These are phyloP conservation scores for Sesbania bispinosa DNA, from an alignment of 306 rosid species.

Conservation along the genomic window DNA sequence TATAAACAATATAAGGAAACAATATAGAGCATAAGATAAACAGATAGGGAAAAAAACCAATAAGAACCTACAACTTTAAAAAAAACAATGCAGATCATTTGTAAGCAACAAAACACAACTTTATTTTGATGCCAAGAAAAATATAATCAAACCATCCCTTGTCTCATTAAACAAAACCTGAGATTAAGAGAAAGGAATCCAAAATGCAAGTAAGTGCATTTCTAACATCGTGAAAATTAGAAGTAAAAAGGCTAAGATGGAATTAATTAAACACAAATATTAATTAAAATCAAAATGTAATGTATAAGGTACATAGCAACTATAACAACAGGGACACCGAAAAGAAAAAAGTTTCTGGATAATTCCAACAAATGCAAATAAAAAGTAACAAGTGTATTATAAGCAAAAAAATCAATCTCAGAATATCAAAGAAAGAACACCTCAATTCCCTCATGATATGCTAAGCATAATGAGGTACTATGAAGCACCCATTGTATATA, in stretches of 20 bases:
- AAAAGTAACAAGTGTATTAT: no score
- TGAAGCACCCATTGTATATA: no score
- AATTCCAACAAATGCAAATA: no score
- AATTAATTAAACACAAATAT: no score
- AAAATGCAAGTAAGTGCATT: conserved; percentile 15
- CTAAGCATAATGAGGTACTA: no score
- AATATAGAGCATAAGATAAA: not conserved
- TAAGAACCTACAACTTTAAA: not conserved
- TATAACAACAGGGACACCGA: no score
- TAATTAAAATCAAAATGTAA: no score
- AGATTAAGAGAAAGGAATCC: not conserved
- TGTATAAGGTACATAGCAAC: no score
- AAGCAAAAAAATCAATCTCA: no score
- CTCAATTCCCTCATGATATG: no score
- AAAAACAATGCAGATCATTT: not conserved
- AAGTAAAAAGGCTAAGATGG: not conserved
- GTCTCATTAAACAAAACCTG: conserved; percentile 5
- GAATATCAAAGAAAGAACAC: no score
- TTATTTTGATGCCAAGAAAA: conserved; percentile 13
- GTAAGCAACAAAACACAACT: conserved; percentile 1
- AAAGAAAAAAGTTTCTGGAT: no score
- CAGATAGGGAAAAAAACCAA: not conserved
- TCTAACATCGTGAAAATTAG: not conserved
- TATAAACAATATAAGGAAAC: conserved; percentile 35
- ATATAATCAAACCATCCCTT: not conserved